Evolutionary conservation across 495 filamentous ascomycete species (phyloP).

Genomic region (Venustampulla echinocandica): DNA sequence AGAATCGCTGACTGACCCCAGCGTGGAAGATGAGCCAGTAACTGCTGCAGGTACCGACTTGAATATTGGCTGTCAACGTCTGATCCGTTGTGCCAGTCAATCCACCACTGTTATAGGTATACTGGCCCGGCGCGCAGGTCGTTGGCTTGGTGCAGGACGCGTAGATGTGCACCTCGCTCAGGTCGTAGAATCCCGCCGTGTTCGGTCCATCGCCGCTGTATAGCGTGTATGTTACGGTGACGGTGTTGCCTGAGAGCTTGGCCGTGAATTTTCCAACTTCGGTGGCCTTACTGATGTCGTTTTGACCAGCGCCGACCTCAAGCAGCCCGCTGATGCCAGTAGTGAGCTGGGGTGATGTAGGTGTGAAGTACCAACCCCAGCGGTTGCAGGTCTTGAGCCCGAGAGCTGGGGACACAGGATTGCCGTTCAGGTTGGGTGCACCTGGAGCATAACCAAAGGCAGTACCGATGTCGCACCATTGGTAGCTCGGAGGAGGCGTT

Average conservation of each 20-base stretch:
- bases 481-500: not conserved
- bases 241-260: not conserved
- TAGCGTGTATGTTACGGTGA: slow-evolving; percentile 20
- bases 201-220: not conserved
- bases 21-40: not conserved
- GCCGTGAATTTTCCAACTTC: slow-evolving; percentile 21
- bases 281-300: slow-evolving; percentile 24
- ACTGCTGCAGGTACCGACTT: not conserved
- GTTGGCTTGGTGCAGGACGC: slow-evolving; percentile 12
- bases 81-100: not conserved
- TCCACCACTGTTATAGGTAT: slow-evolving; percentile 7
- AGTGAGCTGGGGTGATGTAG: slow-evolving; percentile 17
- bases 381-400: not conserved
- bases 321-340: slow-evolving; percentile 19
- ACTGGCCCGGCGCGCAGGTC: slow-evolving; percentile 21
- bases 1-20: not conserved
- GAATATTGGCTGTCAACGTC: not conserved
- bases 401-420: not conserved
- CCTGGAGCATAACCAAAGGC: not conserved
- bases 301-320: slow-evolving; percentile 23
- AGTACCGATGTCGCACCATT: not conserved
- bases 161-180: slow-evolving; percentile 20
- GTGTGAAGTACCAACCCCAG: slow-evolving; percentile 22
- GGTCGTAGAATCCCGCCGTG: slow-evolving; percentile 5
- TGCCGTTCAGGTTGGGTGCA: not conserved